Evolutionary conservation across 345 rosid species (phyloP).

Genomic region (Gossypium raimondii): DNA sequence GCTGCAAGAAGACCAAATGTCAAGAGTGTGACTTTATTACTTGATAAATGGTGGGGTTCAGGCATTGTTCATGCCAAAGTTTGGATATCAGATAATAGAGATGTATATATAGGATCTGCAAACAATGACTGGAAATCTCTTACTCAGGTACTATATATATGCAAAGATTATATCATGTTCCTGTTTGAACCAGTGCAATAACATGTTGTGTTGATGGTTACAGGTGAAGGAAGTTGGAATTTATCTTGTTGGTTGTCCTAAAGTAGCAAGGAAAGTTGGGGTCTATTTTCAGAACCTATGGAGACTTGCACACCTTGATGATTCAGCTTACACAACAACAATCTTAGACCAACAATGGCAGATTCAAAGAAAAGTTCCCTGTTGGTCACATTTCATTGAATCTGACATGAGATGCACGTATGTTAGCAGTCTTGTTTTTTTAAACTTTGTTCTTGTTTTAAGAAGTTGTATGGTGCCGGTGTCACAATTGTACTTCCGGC

Average conservation of each 20-base stretch:
- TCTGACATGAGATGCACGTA: constrained; percentile 54
- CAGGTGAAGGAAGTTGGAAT: constrained; percentile 88
- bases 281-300: constrained; percentile 61
- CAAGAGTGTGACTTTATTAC: constrained; percentile 51
- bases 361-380: constrained; percentile 69
- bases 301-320: constrained; percentile 56
- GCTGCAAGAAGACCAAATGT: constrained; percentile 74
- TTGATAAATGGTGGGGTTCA: constrained; percentile 80
- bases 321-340: constrained; percentile 43
- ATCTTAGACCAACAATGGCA: constrained; percentile 71
- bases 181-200: background rate
- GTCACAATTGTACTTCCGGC: background rate
- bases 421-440: constrained; percentile 9
- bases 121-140: constrained; percentile 96
- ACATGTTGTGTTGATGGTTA: constrained; percentile 15
- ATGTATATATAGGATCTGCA: constrained; percentile 85
- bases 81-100: constrained; percentile 70
- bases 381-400: constrained; percentile 81
- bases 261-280: constrained; percentile 50
- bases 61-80: constrained; percentile 92
- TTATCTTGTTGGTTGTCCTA: constrained; percentile 64
- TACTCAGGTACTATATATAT: constrained; percentile 52
- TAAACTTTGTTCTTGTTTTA: constrained; percentile 4
- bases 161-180: background rate
- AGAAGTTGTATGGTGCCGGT: background rate